phyloP scores from a whole-genome alignment of 352 stramenopile species.

The Globisporangium yorkense region DNA sequence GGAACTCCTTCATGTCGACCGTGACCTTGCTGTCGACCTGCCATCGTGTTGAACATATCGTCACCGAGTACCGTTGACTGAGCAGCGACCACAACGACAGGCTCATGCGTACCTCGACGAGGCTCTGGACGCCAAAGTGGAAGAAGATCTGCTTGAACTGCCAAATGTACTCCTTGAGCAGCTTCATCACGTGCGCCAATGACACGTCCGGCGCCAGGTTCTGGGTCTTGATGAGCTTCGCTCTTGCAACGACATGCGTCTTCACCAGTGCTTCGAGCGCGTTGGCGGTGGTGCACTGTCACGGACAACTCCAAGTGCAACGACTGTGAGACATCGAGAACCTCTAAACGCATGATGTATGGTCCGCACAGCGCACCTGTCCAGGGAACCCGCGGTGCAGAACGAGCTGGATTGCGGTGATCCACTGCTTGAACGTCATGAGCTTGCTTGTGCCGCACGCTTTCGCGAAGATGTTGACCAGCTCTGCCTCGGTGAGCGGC shows the following conservation, averaged over 20 bases:
- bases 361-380: conserved; percentile 14
- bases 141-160: conserved; percentile 74
- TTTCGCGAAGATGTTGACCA: conserved; percentile 43
- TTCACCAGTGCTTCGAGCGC: conserved; percentile 42
- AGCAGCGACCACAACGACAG: neutral
- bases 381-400: conserved; percentile 25
- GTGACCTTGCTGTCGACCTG: conserved; percentile 47
- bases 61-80: too few relatives aligned
- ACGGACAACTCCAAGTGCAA: neutral
- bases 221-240: conserved; percentile 50
- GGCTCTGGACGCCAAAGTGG: conserved; percentile 59
- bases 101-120: conserved; percentile 29
- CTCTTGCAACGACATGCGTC: conserved; percentile 38
- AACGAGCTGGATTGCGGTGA: conserved; percentile 40
- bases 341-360: too few relatives aligned
- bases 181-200: conserved; percentile 60
- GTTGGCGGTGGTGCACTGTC: conserved; percentile 15
- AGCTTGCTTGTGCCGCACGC: conserved; percentile 22
- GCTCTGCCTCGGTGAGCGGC: conserved; percentile 44
- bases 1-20: conserved; percentile 56
- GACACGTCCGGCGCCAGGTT: conserved; percentile 64
- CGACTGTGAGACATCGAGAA: neutral
- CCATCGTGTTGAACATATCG: neutral
- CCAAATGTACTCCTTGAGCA: conserved; percentile 64
- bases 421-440: conserved; percentile 51